Percentiles rank a stretch among this genome's conserved stretches.
phyloP scores from a whole-genome alignment of 352 stramenopile genomes.

The Phytophthora crassamura region DNA sequence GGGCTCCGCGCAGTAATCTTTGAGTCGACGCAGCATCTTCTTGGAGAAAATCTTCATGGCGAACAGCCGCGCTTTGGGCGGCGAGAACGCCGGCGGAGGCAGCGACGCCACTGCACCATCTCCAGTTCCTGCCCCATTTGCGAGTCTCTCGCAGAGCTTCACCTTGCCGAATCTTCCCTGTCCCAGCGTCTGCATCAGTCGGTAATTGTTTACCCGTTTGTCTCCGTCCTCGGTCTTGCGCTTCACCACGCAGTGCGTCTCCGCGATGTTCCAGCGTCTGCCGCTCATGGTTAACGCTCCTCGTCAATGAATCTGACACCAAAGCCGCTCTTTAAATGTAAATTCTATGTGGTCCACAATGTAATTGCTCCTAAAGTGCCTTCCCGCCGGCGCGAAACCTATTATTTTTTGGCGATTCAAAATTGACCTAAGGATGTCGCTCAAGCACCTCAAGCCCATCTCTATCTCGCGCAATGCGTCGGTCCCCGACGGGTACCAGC shows the following conservation, averaged over 20 bases:
- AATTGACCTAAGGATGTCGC: conserved; percentile 35
- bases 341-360: background rate
- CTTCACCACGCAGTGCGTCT: conserved; percentile 61
- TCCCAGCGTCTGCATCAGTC: conserved; percentile 68
- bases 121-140: conserved; percentile 9
- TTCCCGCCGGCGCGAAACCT: conserved; percentile 2
- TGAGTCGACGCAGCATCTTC: conserved; percentile 72
- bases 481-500: conserved; percentile 62
- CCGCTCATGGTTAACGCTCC: conserved; percentile 19
- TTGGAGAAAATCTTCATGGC: conserved; percentile 90
- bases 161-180: conserved; percentile 88
- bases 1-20: conserved; percentile 70
- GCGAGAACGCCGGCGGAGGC: conserved; percentile 25
- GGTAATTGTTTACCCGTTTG: conserved; percentile 88
- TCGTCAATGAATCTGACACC: no score
- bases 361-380: background rate
- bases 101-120: conserved; percentile 4
- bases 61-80: conserved; percentile 55
- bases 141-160: conserved; percentile 79
- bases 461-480: conserved; percentile 48
- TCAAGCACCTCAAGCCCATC: conserved; percentile 82
- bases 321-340: conserved; percentile 6
- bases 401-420: conserved; percentile 9
- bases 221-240: conserved; percentile 52
- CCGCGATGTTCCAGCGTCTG: conserved; percentile 70